Evolutionary conservation across 345 rosid species (phyloP).

Genomic region (Citrus cavaleriei): DNA sequence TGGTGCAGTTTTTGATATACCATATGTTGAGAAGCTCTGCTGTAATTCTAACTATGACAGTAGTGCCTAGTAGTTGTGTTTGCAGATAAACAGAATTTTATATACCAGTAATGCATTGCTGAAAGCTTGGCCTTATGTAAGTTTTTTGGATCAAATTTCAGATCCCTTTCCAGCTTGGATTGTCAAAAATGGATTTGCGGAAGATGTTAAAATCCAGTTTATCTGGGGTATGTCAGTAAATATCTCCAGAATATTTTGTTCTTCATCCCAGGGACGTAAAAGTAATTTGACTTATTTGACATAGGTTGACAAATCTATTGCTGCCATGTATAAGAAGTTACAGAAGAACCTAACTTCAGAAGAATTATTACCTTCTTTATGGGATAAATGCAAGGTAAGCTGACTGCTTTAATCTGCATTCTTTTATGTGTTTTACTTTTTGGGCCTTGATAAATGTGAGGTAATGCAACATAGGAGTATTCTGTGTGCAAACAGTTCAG

Average conservation of each 20-base stretch:
- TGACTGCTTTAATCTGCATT: neutral
- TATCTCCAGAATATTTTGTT: neutral
- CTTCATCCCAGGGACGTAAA: neutral
- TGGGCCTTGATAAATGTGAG: no score
- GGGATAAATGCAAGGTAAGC: slow-evolving; percentile 98
- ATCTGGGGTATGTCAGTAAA: slow-evolving; percentile 65
- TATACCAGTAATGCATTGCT: neutral
- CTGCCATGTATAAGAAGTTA: slow-evolving; percentile 89
- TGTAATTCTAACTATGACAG: neutral
- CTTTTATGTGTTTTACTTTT: no score
- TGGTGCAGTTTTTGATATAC: neutral
- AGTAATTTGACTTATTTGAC: slow-evolving; percentile 4
- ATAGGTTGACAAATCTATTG: slow-evolving; percentile 87
- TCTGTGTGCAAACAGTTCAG: no score
- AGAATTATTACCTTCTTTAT: slow-evolving; percentile 83
- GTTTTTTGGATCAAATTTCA: slow-evolving; percentile 29
- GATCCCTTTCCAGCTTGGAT: slow-evolving; percentile 92
- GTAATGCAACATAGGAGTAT: no score
- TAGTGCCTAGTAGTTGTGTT: neutral
- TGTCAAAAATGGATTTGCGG: slow-evolving; percentile 84
- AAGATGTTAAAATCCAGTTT: slow-evolving; percentile 79
- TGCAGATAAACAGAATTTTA: neutral
- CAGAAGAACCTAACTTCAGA: slow-evolving; percentile 94
- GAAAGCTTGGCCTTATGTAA: neutral
- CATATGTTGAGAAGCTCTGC: neutral